phyloP scores from a whole-genome alignment of 2,329 filamentous ascomycete genomes.

The Beauveria scarabaeidicola region DNA sequence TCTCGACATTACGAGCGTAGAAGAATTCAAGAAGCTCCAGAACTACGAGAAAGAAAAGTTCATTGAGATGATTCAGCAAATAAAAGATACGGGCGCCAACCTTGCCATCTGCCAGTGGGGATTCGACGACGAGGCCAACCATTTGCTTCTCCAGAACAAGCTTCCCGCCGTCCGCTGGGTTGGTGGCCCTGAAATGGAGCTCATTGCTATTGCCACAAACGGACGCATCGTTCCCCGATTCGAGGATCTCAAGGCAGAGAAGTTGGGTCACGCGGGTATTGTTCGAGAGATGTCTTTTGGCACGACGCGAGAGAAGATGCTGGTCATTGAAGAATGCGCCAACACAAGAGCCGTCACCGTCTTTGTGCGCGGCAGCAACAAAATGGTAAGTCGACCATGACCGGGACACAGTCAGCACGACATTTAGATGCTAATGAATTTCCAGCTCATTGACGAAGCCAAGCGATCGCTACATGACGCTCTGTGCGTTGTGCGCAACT shows the following conservation, averaged over 20 bases:
- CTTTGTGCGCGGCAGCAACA: constrained; percentile 96
- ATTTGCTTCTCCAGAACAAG: constrained; percentile 90
- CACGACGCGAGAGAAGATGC: constrained; percentile 97
- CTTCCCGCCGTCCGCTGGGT: constrained; percentile 97
- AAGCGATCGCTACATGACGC: constrained; percentile 96
- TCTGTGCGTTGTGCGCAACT: constrained; percentile 92
- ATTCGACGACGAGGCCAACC: constrained; percentile 98
- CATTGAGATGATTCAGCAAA: constrained; percentile 95
- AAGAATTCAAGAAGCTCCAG: constrained; percentile 97
- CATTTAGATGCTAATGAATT: constrained; percentile 15
- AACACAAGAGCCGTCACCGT: constrained; percentile 95
- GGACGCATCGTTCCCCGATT: constrained; percentile 95
- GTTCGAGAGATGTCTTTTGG: constrained; percentile 95
- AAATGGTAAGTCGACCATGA: constrained; percentile 63
- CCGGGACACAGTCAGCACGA: background rate
- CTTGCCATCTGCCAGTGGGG: constrained; percentile 99
- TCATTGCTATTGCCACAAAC: constrained; percentile 97
- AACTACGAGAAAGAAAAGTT: constrained; percentile 95
- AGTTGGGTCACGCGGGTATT: constrained; percentile 81
- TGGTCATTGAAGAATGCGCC: constrained; percentile 98
- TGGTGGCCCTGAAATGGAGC: constrained; percentile 92
- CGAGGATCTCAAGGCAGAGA: constrained; percentile 83
- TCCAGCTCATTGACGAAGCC: constrained; percentile 93
- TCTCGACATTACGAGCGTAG: constrained; percentile 91
- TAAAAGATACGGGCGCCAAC: constrained; percentile 96